phyloP scores from a whole-genome alignment of 2,329 filamentous ascomycete genomes.

The Colletotrichum sp. region DNA sequence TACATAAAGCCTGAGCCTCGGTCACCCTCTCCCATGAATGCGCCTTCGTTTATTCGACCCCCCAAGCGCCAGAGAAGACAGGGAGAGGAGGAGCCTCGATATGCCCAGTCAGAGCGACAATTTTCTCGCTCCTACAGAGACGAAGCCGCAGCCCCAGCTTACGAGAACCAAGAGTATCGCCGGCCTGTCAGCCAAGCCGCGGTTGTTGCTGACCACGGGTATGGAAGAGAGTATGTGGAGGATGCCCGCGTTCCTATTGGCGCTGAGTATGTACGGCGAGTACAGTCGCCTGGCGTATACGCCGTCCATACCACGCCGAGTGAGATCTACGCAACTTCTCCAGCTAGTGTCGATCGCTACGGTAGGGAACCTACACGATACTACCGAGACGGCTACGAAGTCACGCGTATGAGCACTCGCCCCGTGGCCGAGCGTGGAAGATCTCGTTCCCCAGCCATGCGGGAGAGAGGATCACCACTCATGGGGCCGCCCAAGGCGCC shows the following conservation, averaged over 20 bases:
- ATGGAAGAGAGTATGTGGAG: conserved; percentile 36
- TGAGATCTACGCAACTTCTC: conserved; percentile 41
- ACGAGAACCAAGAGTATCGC: conserved; percentile 26
- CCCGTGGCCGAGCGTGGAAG: conserved; percentile 52
- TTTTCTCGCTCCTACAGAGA: conserved; percentile 29
- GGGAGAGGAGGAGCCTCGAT: conserved; percentile 43
- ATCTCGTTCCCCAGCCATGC: conserved; percentile 51
- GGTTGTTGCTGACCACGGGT: conserved; percentile 23
- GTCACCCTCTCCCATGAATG: conserved; percentile 63
- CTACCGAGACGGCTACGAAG: conserved; percentile 47
- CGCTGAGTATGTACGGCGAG: conserved; percentile 38
- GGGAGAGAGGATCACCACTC: conserved; percentile 49
- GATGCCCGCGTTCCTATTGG: conserved; percentile 32
- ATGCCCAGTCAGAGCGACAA: conserved; percentile 41
- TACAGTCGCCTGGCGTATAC: conserved; percentile 40
- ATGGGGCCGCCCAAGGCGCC: conserved; percentile 57
- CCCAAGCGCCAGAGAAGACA: conserved; percentile 60
- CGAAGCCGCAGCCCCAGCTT: conserved; percentile 33
- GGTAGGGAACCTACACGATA: conserved; percentile 46
- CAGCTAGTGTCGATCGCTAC: conserved; percentile 46
- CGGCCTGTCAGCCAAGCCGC: conserved; percentile 24
- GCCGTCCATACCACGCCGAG: conserved; percentile 39
- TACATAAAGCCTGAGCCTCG: conserved; percentile 69
- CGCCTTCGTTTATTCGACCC: conserved; percentile 56
- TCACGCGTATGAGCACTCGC: conserved; percentile 50